Percentiles rank a stretch among this genome's conserved stretches.
phyloP scores from a whole-genome alignment of 257 asterid genomes.

The Euphrasia confusa region DNA sequence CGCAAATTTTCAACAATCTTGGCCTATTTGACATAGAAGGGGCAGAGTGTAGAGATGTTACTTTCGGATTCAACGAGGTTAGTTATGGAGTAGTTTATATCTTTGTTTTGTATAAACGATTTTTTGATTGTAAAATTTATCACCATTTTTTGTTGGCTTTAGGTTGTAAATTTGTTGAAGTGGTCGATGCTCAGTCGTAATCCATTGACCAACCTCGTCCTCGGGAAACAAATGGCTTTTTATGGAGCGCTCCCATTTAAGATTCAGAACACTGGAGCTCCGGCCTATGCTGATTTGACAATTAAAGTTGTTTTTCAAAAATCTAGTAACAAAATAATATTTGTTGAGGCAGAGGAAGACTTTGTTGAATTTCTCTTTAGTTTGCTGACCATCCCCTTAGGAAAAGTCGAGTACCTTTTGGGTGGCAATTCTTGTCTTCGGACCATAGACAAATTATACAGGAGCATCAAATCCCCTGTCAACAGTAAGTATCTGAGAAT shows the following conservation, averaged over 20 bases:
- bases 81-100: background rate
- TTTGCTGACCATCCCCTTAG: slow-evolving; percentile 21
- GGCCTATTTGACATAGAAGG: slow-evolving; percentile 10
- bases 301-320: slow-evolving; percentile 15
- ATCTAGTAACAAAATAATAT: slow-evolving; percentile 11
- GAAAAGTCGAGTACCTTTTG: slow-evolving; percentile 9
- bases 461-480: background rate
- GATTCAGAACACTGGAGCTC: background rate
- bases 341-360: slow-evolving; percentile 16
- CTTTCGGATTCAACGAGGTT: slow-evolving; percentile 20
- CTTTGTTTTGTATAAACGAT: too few relatives aligned
- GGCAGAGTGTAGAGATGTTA: background rate
- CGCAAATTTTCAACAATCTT: background rate
- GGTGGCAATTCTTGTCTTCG: background rate
- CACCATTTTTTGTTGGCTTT: background rate
- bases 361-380: slow-evolving; percentile 23
- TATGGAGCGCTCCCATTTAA: background rate
- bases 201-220: slow-evolving; percentile 20
- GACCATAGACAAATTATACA: slow-evolving; percentile 13
- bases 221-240: background rate
- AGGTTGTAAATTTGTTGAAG: slow-evolving; percentile 15
- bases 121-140: too few relatives aligned
- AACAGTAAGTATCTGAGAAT: background rate
- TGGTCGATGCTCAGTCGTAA: background rate
- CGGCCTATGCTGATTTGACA: background rate